phyloP scores from a whole-genome alignment of 2,329 filamentous ascomycete genomes.

The Ophiocordyceps polyrhachis-furcata region DNA sequence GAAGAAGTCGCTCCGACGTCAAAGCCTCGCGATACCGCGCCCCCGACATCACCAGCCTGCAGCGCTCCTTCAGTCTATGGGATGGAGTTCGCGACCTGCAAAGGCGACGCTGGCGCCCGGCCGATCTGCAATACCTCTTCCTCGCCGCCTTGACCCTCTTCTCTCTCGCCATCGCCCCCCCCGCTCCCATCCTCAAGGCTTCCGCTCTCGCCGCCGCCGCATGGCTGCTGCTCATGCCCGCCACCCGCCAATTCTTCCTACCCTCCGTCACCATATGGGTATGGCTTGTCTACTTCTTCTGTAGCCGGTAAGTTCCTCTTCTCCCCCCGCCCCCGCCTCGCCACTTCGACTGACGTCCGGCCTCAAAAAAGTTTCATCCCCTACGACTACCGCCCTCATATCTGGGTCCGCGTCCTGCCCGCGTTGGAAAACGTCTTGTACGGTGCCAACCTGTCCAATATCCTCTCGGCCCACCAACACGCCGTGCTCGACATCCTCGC shows the following conservation, averaged over 20 bases:
- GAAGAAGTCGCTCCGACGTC: conserved; percentile 20
- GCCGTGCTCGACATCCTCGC: conserved; percentile 70
- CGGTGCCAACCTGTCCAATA: conserved; percentile 88
- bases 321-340: too few relatives aligned
- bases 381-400: conserved; percentile 71
- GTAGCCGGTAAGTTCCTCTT: conserved; percentile 84
- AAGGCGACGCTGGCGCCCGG: conserved; percentile 59
- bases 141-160: conserved; percentile 61
- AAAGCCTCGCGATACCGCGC: conserved; percentile 13
- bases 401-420: conserved; percentile 88
- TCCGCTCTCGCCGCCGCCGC: conserved; percentile 48
- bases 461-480: conserved; percentile 77
- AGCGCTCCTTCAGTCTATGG: conserved; percentile 65
- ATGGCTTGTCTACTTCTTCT: conserved; percentile 84
- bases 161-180: conserved; percentile 64
- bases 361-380: conserved; percentile 63
- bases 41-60: conserved; percentile 52
- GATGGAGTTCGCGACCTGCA: conserved; percentile 62
- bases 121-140: conserved; percentile 72
- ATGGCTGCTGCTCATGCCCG: conserved; percentile 57
- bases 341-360: background rate
- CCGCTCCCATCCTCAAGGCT: conserved; percentile 63
- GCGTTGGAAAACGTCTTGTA: conserved; percentile 94
- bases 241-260: conserved; percentile 79
- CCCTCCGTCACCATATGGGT: conserved; percentile 71